These are phyloP conservation scores for Pilaira anomala DNA, from an alignment of 192 early-diverging fungal genomes.

Conservation along the genomic window DNA sequence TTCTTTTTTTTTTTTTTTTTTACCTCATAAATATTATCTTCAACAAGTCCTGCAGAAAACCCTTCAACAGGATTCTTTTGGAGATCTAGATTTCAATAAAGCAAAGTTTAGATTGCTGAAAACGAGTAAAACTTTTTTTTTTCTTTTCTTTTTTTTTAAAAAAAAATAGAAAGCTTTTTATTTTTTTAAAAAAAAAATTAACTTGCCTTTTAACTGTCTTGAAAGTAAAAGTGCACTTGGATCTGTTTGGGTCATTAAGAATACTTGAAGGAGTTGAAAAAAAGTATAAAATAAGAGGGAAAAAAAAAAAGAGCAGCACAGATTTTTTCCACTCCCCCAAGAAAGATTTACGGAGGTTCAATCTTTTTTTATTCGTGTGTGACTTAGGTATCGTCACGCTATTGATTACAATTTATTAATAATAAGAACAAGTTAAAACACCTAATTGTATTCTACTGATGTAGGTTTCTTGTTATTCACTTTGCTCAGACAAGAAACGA, in stretches of 20 bases:
- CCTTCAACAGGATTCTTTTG: constrained; percentile 67
- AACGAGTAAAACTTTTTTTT: background rate
- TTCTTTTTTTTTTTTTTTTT: constrained; percentile 6
- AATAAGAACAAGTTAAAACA: too few relatives aligned
- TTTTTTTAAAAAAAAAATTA: background rate
- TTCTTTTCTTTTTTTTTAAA: constrained; percentile 1
- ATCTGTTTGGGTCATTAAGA: constrained; percentile 23
- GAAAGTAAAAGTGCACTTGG: constrained; percentile 44
- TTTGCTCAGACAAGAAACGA: too few relatives aligned
- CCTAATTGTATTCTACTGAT: too few relatives aligned
- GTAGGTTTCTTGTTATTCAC: too few relatives aligned
- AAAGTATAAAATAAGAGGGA: background rate
- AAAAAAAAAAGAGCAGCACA: background rate
- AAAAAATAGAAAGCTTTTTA: too few relatives aligned
- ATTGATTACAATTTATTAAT: too few relatives aligned
- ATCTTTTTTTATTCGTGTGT: too few relatives aligned
- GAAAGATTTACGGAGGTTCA: too few relatives aligned
- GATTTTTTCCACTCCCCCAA: background rate
- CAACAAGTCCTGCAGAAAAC: constrained; percentile 90
- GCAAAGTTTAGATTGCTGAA: background rate
- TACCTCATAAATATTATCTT: constrained; percentile 86
- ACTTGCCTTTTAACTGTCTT: constrained; percentile 49
- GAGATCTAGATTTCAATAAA: constrained; percentile 59
- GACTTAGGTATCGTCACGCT: too few relatives aligned
- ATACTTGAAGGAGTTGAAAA: background rate